Conservation (phyloP, 495 filamentous ascomycete genomes). For the Neurospora pannonica region DNA sequence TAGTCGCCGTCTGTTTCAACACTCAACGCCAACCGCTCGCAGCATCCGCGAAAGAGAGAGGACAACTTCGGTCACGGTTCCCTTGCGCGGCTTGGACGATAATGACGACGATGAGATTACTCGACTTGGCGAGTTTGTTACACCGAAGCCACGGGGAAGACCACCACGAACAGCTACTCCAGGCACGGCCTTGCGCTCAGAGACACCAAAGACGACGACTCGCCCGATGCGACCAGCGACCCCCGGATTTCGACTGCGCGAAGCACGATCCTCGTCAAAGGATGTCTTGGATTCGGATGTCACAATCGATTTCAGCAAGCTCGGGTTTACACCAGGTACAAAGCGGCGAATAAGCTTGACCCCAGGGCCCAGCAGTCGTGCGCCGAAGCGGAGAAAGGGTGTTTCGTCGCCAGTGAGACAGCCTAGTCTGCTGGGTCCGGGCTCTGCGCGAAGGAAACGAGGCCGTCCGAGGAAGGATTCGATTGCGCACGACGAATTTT, state of each 20-base stretch:
- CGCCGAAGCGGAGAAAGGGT: slow-evolving; percentile 20
- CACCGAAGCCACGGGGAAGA: slow-evolving; percentile 29
- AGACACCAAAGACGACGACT: slow-evolving; percentile 11
- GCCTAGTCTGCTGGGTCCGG: slow-evolving; percentile 4
- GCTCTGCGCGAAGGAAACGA: slow-evolving; percentile 18
- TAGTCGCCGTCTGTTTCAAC: slow-evolving; percentile 32
- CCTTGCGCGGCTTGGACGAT: slow-evolving; percentile 39
- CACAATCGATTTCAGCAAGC: background rate
- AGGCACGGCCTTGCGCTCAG: background rate
- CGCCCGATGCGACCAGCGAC: slow-evolving; percentile 35
- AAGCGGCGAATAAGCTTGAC: slow-evolving; percentile 9
- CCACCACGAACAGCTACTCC: slow-evolving; percentile 32
- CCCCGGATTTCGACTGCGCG: slow-evolving; percentile 14
- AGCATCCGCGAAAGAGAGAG: slow-evolving; percentile 15
- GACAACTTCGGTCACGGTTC: slow-evolving; percentile 36
- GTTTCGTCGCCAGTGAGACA: slow-evolving; percentile 10
- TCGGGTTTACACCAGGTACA: background rate
- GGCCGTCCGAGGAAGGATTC: slow-evolving; percentile 21
- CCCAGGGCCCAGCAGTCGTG: slow-evolving; percentile 6
- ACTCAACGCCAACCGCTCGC: slow-evolving; percentile 19
- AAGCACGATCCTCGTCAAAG: slow-evolving; percentile 6
- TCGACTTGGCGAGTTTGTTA: slow-evolving; percentile 15
- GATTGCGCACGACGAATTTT: slow-evolving; percentile 7
- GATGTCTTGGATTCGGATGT: slow-evolving; percentile 14
- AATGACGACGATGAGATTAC: slow-evolving; percentile 21